Evolutionary conservation across 176 grass and related monocot species (phyloP).

Genomic region (Eremochloa ophiuroides): DNA sequence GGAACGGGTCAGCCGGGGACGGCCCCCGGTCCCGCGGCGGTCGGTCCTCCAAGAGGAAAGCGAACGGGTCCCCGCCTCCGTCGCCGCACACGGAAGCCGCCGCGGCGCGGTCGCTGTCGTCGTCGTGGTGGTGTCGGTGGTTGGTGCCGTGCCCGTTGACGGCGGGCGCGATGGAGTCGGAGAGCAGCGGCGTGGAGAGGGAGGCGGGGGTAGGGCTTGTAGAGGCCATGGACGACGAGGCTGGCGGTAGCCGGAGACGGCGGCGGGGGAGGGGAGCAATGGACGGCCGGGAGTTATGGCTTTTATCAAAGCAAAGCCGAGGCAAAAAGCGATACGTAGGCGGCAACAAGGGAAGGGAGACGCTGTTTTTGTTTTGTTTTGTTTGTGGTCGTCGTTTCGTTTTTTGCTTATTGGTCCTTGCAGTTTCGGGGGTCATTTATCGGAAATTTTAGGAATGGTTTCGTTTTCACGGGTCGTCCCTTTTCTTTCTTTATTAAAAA

Average conservation of each 20-base stretch:
- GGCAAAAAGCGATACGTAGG: not conserved
- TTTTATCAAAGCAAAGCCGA: constrained; percentile 20
- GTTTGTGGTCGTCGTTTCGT: constrained; percentile 12
- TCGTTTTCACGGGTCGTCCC: not conserved
- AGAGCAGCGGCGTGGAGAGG: constrained; percentile 63
- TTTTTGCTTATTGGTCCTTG: not conserved
- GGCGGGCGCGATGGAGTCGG: constrained; percentile 25
- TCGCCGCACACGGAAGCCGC: constrained; percentile 25
- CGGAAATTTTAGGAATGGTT: not conserved
- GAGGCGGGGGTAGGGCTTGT: constrained; percentile 18
- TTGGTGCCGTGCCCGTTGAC: constrained; percentile 33
- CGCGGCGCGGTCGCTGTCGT: not conserved
- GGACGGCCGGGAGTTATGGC: constrained; percentile 28
- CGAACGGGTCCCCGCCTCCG: constrained; percentile 34
- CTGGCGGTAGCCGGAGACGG: not conserved
- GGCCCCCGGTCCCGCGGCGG: not conserved
- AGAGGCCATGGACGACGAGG: constrained; percentile 17
- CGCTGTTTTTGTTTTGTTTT: constrained; percentile 26
- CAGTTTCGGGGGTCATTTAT: not conserved
- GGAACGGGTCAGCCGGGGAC: constrained; percentile 73
- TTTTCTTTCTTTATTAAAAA: not conserved
- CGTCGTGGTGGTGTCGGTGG: not conserved
- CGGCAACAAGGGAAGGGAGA: constrained; percentile 3
- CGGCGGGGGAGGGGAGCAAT: constrained; percentile 12
- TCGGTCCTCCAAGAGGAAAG: constrained; percentile 46